Base-by-base conservation (phyloP, 495 filamentous ascomycete species). In the Trichocladium antarcticum region DNA sequence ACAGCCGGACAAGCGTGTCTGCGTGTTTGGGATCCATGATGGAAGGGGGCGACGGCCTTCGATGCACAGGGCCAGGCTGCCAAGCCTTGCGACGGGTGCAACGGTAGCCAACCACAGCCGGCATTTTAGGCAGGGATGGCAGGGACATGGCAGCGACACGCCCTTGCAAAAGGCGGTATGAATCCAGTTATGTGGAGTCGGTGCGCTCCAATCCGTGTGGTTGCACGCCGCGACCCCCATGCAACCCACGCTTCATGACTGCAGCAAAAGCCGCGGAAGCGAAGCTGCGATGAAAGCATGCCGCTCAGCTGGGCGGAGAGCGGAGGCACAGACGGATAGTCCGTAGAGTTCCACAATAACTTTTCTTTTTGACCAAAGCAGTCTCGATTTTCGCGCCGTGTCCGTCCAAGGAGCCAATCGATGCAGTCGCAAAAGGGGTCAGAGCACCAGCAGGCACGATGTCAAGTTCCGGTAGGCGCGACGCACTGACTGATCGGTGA, bases 131-230 rank as follows among this genome's bases (percentile, higher is more conserved):
- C 51, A 54, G 21, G 51, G 51, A 45, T 54, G 42, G 47, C 45
- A n/a, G n/a, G n/a, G n/a, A n/a, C n/a, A n/a, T n/a, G n/a, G n/a
- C n/a, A n/a, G n/a, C n/a, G n/a, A n/a, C n/a, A n/a, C n/a, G n/a
- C n/a, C n/a, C n/a, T n/a, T 27, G 14, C 49, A 50, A 57, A 60
- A 57, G 51, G 59, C 59, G 59, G 62, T 62, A 64, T 57, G 57
- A 39, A 54, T 53, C 57, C 48, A 41, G 16, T 42, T 27, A n/a
- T n/a, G 16, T 47, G 47, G 36, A 44, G 45, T 31, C 27, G 15
- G 4, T 4, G 6, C 14, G 3, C 16, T 21, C 20, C 50, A 16
- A 52, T 52, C 17, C 47, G 52, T 55, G 41, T 50, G 47, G 52
- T 36, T 42, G 40, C 52, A 32, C 29, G 36, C 37, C 22, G 37